Evolutionary conservation across 176 grass and related monocot species (phyloP).

Genomic region (Triticum timopheevii): DNA sequence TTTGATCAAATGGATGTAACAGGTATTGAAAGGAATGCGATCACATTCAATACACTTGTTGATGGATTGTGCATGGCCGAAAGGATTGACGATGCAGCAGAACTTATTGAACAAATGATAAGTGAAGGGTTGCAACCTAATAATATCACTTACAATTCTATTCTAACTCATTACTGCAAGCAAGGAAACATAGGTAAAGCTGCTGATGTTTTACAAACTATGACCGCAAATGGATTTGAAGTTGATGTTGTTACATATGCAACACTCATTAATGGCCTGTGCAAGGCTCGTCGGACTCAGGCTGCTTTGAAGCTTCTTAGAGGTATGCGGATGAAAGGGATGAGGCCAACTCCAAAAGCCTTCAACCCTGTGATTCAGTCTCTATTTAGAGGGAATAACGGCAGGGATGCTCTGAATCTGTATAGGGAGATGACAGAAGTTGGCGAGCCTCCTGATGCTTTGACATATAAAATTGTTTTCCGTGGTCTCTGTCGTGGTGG

Average conservation of each 20-base stretch:
- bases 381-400: conserved; percentile 59
- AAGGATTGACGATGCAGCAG: conserved; percentile 69
- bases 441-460: conserved; percentile 74
- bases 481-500: conserved; percentile 73
- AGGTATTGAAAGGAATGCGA: conserved; percentile 66
- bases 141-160: conserved; percentile 84
- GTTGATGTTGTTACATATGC: conserved; percentile 76
- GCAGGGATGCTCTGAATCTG: conserved; percentile 65
- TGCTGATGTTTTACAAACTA: conserved; percentile 74
- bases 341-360: conserved; percentile 69
- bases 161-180: conserved; percentile 89
- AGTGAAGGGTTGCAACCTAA: conserved; percentile 68
- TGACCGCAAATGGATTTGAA: conserved; percentile 81
- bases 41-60: conserved; percentile 74
- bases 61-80: conserved; percentile 79
- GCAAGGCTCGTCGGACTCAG: conserved; percentile 79
- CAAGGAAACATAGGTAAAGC: conserved; percentile 80
- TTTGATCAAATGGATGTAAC: conserved; percentile 92
- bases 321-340: conserved; percentile 71
- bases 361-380: conserved; percentile 79
- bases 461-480: conserved; percentile 82
- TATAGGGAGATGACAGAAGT: conserved; percentile 80
- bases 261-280: conserved; percentile 75
- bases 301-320: conserved; percentile 83
- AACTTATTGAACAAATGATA: conserved; percentile 78